Evolutionary conservation across 208 protist species (phyloP).

Genomic region (Leishmania tropica): DNA sequence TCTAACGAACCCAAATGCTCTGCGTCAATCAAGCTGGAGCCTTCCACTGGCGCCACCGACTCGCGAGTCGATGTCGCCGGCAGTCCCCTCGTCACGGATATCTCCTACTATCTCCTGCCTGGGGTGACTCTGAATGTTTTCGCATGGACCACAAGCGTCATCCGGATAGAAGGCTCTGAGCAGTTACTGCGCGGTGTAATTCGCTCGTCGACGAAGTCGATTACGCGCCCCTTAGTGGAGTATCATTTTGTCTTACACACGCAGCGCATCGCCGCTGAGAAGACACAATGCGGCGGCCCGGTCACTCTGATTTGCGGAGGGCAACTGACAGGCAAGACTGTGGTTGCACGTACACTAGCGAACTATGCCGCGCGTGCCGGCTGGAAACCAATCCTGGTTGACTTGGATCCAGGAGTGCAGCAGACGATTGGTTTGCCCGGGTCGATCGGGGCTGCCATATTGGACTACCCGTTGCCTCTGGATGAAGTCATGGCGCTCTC

Average conservation of each 20-base stretch:
- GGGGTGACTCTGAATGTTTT: slow-evolving; percentile 54
- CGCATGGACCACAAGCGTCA: slow-evolving; percentile 60
- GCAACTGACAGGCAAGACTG: slow-evolving; percentile 42
- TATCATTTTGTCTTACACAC: slow-evolving; percentile 81
- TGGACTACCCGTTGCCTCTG: slow-evolving; percentile 73
- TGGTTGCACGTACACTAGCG: slow-evolving; percentile 59
- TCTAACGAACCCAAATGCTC: slow-evolving; percentile 48
- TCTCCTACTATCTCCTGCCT: slow-evolving; percentile 72
- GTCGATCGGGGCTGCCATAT: slow-evolving; percentile 59
- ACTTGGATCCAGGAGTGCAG: slow-evolving; percentile 59
- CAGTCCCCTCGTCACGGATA: slow-evolving; percentile 60
- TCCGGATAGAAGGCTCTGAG: slow-evolving; percentile 67
- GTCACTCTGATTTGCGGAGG: slow-evolving; percentile 77
- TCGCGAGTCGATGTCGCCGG: slow-evolving; percentile 77
- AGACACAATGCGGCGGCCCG: slow-evolving; percentile 45
- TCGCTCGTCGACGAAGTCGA: slow-evolving; percentile 43
- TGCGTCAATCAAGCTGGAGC: slow-evolving; percentile 52
- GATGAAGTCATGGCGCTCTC: slow-evolving; percentile 66
- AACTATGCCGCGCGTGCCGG: slow-evolving; percentile 79
- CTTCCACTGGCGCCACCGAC: slow-evolving; percentile 39
- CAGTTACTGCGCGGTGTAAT: slow-evolving; percentile 66
- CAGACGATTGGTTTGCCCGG: slow-evolving; percentile 72
- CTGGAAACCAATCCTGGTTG: slow-evolving; percentile 78
- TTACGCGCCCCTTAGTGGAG: slow-evolving; percentile 72
- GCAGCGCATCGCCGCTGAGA: slow-evolving; percentile 48